Conservation (phyloP, 345 rosid genomes). For the Aquilaria sinensis region DNA sequence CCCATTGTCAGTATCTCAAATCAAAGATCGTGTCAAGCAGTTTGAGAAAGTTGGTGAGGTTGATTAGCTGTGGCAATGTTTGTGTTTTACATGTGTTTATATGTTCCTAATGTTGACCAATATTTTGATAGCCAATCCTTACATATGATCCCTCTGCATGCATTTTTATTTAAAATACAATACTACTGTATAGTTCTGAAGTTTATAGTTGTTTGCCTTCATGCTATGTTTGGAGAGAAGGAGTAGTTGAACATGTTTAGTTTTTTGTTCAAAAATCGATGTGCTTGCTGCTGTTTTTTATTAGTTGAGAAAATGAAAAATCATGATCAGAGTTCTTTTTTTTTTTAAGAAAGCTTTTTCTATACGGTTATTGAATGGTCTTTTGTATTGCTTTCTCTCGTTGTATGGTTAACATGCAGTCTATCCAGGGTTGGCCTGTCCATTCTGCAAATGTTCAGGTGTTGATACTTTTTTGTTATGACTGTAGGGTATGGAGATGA, state of each 20-base stretch:
- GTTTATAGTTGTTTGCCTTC: background rate
- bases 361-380: background rate
- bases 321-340: background rate
- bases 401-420: background rate
- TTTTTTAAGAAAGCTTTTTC: background rate
- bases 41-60: constrained; percentile 68
- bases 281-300: background rate
- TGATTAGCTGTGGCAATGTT: constrained; percentile 8
- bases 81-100: background rate
- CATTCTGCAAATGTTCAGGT: constrained; percentile 4
- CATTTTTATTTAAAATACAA: background rate
- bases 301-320: too few relatives aligned
- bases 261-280: background rate
- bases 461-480: background rate
- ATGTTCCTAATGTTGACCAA: constrained; percentile 1
- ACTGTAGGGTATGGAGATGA: background rate
- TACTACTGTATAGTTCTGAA: background rate
- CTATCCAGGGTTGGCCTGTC: background rate
- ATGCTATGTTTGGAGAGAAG: background rate
- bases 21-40: constrained; percentile 73
- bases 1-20: constrained; percentile 57
- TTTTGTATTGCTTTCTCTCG: background rate
- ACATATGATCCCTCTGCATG: background rate
- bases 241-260: background rate
- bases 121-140: constrained; percentile 1